Base-by-base conservation (phyloP, 164 flowering plant species). In the Tinospora cordifolia region DNA sequence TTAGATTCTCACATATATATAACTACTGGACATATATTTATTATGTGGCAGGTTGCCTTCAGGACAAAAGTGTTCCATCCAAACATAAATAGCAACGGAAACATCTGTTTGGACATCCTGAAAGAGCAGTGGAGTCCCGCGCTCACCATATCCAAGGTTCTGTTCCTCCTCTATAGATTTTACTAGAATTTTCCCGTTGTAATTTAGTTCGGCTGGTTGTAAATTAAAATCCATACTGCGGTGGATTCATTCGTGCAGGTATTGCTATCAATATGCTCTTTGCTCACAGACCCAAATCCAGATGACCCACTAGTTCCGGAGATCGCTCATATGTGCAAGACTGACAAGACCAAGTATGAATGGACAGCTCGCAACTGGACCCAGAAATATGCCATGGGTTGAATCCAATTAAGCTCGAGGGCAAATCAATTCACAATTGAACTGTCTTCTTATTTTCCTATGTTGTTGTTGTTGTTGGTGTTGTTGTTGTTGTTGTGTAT, bases 71-170 rank as follows among this genome's bases (percentile, higher is more conserved):
- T 85, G 8, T 84, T 82, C 75, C 87, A 85, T 75, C 86, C 86
- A 12, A 85, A 85, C 73, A 84, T 83, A 24, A 86, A 83, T 78
- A 84, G 79, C 73, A 84, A 83, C 62, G 89, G 87, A 14, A 84
- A 79, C 65, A 86, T 84, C 40, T 86, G 89, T 77, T 76, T 86
- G 75, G 89, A 86, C 80, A 84, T 86, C 47, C 83, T 86, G 69
- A 86, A 86, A 66, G 89, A 86, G 68, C 89, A 84, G 67, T 84
- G 89, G 89, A 86, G 87, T 36, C 89, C 87, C 66, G 86, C 89
- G 8, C 87, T 85, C 66, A 85, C 88, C 77, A 82, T 83, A 27
- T 85, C 88, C 49, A 83, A 83, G 88, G 88, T 82, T 14, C 63
- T 5, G 4, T 30, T 30, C 4, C 4, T 30, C 36, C 4, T 30